Evolutionary conservation across 441 rosid genomes (phyloP).

Genomic region (Syzygium syzygioides): DNA sequence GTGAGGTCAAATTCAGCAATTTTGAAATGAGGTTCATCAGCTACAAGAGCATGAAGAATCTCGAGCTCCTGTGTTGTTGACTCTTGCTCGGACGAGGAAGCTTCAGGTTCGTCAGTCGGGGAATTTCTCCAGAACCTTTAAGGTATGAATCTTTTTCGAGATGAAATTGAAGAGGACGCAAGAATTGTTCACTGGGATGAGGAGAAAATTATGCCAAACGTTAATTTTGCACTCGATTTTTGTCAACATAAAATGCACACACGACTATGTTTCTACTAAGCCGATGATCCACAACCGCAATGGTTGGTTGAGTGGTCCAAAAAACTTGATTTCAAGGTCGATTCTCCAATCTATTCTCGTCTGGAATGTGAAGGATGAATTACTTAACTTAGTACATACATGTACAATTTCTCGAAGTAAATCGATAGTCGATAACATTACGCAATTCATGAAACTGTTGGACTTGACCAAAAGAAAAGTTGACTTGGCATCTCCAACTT

Average conservation of each 20-base stretch:
- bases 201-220: too few species aligned
- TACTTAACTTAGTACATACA: neutral
- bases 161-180: neutral
- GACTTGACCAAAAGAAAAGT: too few species aligned
- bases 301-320: too few species aligned
- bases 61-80: neutral
- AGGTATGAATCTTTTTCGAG: neutral
- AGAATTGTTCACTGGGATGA: neutral
- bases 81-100: neutral
- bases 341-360: neutral
- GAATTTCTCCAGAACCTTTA: neutral
- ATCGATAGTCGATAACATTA: neutral
- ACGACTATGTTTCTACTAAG: neutral
- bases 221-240: neutral
- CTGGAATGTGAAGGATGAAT: neutral
- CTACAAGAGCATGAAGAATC: neutral
- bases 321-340: neutral
- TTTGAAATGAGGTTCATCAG: neutral
- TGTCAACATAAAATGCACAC: neutral
- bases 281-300: neutral
- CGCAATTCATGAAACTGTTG: neutral
- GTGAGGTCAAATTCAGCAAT: neutral
- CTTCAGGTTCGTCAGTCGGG: neutral
- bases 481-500: neutral
- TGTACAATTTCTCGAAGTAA: neutral